Percentiles rank a stretch among this genome's conserved stretches.
Evolutionary conservation across 352 stramenopile species (phyloP).

Genomic region (Phytophthora brassicae): DNA sequence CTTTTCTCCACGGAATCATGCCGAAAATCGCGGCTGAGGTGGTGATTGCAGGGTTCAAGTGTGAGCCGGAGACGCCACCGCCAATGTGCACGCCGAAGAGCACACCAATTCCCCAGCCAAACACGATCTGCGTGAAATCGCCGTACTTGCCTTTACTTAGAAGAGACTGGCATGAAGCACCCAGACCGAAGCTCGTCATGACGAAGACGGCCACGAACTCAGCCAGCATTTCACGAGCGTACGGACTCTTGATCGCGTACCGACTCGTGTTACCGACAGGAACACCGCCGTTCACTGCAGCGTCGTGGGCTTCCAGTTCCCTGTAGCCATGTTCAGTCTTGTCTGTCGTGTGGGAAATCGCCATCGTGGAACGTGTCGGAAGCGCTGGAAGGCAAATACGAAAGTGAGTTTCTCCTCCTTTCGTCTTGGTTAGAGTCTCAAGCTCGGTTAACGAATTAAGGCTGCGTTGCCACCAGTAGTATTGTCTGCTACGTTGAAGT

Average conservation of each 20-base stretch:
- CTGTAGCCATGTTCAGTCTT: conserved; percentile 39
- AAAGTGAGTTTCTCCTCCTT: conserved; percentile 18
- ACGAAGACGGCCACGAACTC: conserved; percentile 46
- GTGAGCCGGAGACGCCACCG: conserved; percentile 41
- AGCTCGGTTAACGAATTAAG: conserved; percentile 35
- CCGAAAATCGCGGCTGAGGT: conserved; percentile 31
- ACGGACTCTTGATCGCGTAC: conserved; percentile 42
- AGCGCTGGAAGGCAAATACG: conserved; percentile 22
- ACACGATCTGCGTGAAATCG: conserved; percentile 40
- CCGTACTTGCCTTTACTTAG: conserved; percentile 32
- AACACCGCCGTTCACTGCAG: conserved; percentile 18
- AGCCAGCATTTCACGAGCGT: conserved; percentile 34
- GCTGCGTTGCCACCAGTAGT: conserved; percentile 29
- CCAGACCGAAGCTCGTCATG: conserved; percentile 44
- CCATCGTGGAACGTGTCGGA: conserved; percentile 17
- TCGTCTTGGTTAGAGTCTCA: conserved; percentile 2
- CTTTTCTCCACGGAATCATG: conserved; percentile 52
- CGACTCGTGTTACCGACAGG: conserved; percentile 18
- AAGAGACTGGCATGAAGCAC: conserved; percentile 35
- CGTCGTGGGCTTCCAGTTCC: conserved; percentile 33
- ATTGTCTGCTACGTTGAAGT: conserved; percentile 39
- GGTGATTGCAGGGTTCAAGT: conserved; percentile 52
- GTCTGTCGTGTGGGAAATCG: conserved; percentile 25
- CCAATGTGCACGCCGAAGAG: conserved; percentile 49
- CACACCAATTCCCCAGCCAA: conserved; percentile 50